Percentiles rank a stretch among this genome's conserved stretches.
These are phyloP conservation scores for Pleurotus platypus DNA, from an alignment of 768 basidiomycete species.

Conservation along the genomic window DNA sequence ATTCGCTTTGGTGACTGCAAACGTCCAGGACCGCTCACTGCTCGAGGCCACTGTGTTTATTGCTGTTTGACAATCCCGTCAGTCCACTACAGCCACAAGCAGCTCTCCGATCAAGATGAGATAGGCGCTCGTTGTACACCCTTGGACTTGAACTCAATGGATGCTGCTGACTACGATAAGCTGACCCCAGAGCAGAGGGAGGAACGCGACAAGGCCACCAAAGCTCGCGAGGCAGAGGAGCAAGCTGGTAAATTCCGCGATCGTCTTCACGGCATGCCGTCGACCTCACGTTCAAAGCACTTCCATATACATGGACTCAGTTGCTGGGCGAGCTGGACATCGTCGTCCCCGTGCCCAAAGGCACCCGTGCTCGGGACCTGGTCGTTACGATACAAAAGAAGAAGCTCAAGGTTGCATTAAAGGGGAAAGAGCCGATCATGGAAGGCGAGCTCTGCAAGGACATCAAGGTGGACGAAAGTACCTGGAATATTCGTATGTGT, in stretches of 20 bases:
- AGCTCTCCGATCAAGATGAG: not conserved
- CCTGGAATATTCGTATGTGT: slow-evolving; percentile 86
- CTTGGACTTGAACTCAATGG: slow-evolving; percentile 20
- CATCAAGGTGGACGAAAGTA: slow-evolving; percentile 94
- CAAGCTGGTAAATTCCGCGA: slow-evolving; percentile 67
- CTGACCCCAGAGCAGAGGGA: slow-evolving; percentile 76
- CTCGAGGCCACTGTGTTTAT: not conserved
- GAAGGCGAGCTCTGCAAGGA: slow-evolving; percentile 91
- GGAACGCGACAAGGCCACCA: slow-evolving; percentile 61
- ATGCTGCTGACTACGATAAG: slow-evolving; percentile 68
- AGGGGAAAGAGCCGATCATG: slow-evolving; percentile 81
- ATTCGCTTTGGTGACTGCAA: not conserved
- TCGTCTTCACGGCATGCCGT: slow-evolving; percentile 9
- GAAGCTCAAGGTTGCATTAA: slow-evolving; percentile 79
- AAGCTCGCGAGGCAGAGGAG: slow-evolving; percentile 68
- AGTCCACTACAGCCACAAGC: not conserved
- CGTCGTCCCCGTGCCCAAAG: slow-evolving; percentile 78
- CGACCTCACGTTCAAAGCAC: slow-evolving; percentile 39
- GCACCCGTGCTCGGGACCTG: slow-evolving; percentile 80
- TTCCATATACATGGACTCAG: slow-evolving; percentile 93
- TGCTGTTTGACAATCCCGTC: not conserved
- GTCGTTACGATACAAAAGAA: slow-evolving; percentile 74
- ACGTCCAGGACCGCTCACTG: not conserved
- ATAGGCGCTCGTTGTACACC: slow-evolving; percentile 9
- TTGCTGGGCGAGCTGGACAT: slow-evolving; percentile 86